A percentile compares a stretch with the other conserved stretches of the same genome.
Conservation (phyloP, 768 basidiomycete species). For the Crepidotus variabilis region DNA sequence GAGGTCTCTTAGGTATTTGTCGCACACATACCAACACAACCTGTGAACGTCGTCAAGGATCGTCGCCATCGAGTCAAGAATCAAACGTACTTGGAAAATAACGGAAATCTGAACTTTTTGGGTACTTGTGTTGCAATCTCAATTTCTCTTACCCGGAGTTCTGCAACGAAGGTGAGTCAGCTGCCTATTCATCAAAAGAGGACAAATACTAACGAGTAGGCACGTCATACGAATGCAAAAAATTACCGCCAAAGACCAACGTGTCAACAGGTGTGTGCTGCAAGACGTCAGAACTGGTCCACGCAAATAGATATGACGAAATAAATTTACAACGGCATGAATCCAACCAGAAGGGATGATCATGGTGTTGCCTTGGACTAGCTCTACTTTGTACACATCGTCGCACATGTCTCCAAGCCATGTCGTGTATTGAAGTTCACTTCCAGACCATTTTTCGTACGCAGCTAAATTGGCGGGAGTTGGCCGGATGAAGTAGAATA, state of each 20-base stretch:
- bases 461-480: conserved; percentile 81
- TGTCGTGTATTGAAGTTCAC: conserved; percentile 78
- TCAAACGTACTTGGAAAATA: conserved; percentile 63
- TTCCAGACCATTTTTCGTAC: conserved; percentile 93
- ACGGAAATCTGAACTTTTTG: conserved; percentile 85
- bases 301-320: background rate
- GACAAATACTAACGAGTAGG: conserved; percentile 63
- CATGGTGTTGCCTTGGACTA: conserved; percentile 81
- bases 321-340: conserved; percentile 79
- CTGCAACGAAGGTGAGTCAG: conserved; percentile 34
- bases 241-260: conserved; percentile 96
- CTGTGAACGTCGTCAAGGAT: conserved; percentile 31
- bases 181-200: background rate
- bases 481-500: conserved; percentile 94
- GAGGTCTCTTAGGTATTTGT: conserved; percentile 73
- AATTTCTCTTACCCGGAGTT: conserved; percentile 85
- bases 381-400: conserved; percentile 81
- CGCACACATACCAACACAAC: conserved; percentile 88
- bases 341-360: conserved; percentile 98
- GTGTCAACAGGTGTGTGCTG: conserved; percentile 84
- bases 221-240: conserved; percentile 90
- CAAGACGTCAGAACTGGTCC: conserved; percentile 7
- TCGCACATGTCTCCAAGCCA: conserved; percentile 96
- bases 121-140: conserved; percentile 92
- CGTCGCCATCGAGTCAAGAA: background rate